Percentiles rank a stretch among this genome's conserved stretches.
phyloP scores from a whole-genome alignment of 164 flowering plant species.

The Vitis labrusca region DNA sequence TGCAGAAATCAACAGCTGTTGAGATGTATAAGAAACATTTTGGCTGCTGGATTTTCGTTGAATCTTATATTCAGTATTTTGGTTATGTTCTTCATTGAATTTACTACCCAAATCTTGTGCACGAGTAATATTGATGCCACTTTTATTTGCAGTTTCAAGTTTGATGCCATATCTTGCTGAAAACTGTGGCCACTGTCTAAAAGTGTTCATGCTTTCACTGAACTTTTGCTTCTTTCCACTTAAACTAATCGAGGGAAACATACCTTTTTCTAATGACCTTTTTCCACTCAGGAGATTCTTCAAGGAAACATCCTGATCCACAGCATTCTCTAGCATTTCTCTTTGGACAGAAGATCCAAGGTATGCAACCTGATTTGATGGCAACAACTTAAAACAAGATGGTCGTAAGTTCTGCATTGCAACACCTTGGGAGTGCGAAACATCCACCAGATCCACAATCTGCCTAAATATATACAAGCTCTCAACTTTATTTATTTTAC shows the following conservation, averaged over 20 bases:
- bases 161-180: conserved; percentile 27
- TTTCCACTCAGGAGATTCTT: conserved; percentile 31
- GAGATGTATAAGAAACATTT: conserved; percentile 15
- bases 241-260: conserved; percentile 16
- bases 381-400: conserved; percentile 64
- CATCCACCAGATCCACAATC: conserved; percentile 65
- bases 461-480: conserved; percentile 64
- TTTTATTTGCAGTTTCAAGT: conserved; percentile 18
- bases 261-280: conserved; percentile 32
- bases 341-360: conserved; percentile 38
- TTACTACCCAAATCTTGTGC: conserved; percentile 23
- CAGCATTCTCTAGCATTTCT: conserved; percentile 22
- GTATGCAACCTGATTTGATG: conserved; percentile 55
- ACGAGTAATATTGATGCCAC: conserved; percentile 10
- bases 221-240: conserved; percentile 51
- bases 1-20: conserved; percentile 22
- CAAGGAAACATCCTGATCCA: conserved; percentile 22
- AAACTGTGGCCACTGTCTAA: conserved; percentile 34
- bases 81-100: conserved; percentile 7
- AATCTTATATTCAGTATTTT: conserved; percentile 14
- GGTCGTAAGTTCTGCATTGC: conserved; percentile 61
- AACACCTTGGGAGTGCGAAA: conserved; percentile 64
- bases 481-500: conserved; percentile 48
- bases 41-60: conserved; percentile 19
- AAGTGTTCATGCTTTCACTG: conserved; percentile 21